These are phyloP conservation scores for Aureoboletus auriporus DNA, from an alignment of 768 basidiomycete species.

Conservation along the genomic window DNA sequence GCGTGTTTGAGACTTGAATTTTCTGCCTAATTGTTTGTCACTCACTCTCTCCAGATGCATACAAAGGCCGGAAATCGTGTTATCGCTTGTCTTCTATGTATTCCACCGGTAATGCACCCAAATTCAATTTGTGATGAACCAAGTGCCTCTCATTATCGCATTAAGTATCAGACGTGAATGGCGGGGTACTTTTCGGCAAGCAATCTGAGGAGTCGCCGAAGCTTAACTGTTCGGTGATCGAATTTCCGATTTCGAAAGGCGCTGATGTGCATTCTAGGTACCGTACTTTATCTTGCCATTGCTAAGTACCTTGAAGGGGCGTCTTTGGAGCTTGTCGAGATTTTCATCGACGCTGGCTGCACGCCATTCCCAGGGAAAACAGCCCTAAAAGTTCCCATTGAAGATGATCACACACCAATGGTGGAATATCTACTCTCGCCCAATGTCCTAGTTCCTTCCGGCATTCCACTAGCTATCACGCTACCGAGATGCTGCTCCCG, in stretches of 20 bases:
- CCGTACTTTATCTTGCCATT: neutral
- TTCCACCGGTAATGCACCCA: too few relatives aligned
- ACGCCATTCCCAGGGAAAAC: neutral
- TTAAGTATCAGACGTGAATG: too few relatives aligned
- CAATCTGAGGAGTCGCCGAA: too few relatives aligned
- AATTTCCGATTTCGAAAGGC: neutral
- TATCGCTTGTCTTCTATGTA: too few relatives aligned
- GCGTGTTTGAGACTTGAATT: slow-evolving; percentile 37
- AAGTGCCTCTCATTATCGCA: too few relatives aligned
- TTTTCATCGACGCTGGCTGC: neutral
- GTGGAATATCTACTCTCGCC: neutral
- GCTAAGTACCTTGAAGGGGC: neutral
- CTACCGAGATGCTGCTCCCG: too few relatives aligned
- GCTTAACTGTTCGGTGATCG: neutral
- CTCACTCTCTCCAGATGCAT: too few relatives aligned
- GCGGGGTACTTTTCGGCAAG: too few relatives aligned
- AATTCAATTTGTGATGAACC: too few relatives aligned
- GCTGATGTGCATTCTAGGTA: neutral
- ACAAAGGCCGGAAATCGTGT: too few relatives aligned
- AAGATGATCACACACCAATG: neutral
- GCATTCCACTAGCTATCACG: neutral
- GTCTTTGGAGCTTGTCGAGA: neutral
- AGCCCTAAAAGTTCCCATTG: neutral
- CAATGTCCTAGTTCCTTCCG: neutral
- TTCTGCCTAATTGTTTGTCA: too few relatives aligned